Percentiles rank a stretch among this genome's conserved stretches.
These are phyloP conservation scores for Kluyveromyces aestuarii DNA, from an alignment of 805 yeast species.

Conservation along the genomic window DNA sequence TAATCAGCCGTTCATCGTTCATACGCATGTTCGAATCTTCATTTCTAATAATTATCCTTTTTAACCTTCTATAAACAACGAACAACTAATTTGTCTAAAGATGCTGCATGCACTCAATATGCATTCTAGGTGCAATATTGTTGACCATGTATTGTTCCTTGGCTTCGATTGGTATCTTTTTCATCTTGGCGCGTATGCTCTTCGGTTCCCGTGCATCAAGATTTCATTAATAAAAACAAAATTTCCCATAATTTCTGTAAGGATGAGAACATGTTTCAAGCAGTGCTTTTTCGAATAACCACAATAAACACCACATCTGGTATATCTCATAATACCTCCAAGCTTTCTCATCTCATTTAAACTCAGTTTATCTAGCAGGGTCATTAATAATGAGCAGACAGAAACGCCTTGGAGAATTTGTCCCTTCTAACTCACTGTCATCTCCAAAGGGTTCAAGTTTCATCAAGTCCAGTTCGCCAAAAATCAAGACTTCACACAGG, in stretches of 20 bases:
- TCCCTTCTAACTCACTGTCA: not conserved
- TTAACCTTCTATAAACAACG: no score
- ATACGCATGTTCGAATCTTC: no score
- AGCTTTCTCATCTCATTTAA: not conserved
- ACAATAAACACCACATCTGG: not conserved
- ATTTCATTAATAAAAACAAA: not conserved
- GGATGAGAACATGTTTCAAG: not conserved
- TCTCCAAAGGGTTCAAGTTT: not conserved
- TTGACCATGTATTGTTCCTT: no score
- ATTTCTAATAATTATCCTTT: no score
- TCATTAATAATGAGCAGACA: not conserved
- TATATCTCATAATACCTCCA: not conserved
- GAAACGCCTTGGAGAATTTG: not conserved
- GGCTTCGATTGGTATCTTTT: no score
- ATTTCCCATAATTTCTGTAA: not conserved
- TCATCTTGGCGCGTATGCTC: not conserved
- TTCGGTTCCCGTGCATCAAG: not conserved
- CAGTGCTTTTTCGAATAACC: not conserved
- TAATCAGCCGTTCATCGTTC: no score
- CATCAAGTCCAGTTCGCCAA: not conserved
- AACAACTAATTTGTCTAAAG: no score
- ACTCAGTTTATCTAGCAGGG: not conserved
- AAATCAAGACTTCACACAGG: not conserved
- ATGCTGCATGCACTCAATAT: no score
- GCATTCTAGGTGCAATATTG: no score